A percentile compares a stretch with the other conserved stretches of the same genome.
phyloP scores from a whole-genome alignment of 2,329 filamentous ascomycete genomes.

The Penicillium sp. region DNA sequence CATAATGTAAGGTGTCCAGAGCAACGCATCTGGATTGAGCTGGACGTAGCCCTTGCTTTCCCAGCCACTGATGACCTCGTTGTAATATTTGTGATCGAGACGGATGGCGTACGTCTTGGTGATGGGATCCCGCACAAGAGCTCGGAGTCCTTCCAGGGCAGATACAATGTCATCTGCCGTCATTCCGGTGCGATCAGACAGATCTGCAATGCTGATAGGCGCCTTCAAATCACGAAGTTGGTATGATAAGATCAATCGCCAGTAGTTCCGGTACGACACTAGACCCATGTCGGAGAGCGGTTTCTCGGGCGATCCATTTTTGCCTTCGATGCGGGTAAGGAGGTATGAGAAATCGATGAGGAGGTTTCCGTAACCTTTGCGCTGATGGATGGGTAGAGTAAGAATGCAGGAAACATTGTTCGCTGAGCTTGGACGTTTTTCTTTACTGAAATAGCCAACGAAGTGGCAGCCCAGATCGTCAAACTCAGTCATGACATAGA shows the following conservation, averaged over 20 bases:
- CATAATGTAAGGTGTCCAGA: constrained; percentile 98
- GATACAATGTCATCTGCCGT: constrained; percentile 95
- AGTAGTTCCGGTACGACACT: constrained; percentile 96
- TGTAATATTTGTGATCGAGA: constrained; percentile 80
- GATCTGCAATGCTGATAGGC: constrained; percentile 53
- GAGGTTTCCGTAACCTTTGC: constrained; percentile 94
- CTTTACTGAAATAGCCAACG: constrained; percentile 99
- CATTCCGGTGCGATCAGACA: constrained; percentile 86
- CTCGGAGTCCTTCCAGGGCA: constrained; percentile 83
- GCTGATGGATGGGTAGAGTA: constrained; percentile 91
- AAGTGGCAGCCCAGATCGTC: constrained; percentile 89
- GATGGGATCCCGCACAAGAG: constrained; percentile 82
- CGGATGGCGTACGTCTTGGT: constrained; percentile 87
- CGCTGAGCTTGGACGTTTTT: constrained; percentile 88
- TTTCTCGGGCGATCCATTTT: constrained; percentile 95
- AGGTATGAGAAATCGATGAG: constrained; percentile 98
- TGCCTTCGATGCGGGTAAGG: constrained; percentile 85
- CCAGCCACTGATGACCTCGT: constrained; percentile 83
- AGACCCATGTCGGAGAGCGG: constrained; percentile 96
- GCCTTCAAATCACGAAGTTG: constrained; percentile 67
- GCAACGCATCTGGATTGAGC: constrained; percentile 73
- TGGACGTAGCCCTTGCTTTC: constrained; percentile 84
- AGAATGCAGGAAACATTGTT: constrained; percentile 98
- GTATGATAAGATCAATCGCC: constrained; percentile 83
- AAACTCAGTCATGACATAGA: constrained; percentile 94